phyloP scores from a whole-genome alignment of 129 eudicot species.

The Helianthus tuberosus region DNA sequence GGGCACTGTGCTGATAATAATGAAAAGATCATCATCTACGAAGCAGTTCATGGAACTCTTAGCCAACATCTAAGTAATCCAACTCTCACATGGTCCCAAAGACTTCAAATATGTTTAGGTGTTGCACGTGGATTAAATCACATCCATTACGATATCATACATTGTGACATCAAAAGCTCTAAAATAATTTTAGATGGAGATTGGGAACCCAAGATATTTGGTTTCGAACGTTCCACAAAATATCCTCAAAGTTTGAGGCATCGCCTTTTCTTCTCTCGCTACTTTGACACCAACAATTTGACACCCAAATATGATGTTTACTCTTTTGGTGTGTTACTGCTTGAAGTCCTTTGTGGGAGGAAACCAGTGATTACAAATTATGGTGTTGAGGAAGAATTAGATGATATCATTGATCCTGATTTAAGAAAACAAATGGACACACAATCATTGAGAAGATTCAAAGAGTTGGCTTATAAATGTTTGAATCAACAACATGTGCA shows the following conservation, averaged over 20 bases:
- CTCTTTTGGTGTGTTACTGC: conserved; percentile 9
- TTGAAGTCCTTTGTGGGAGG: conserved; percentile 13
- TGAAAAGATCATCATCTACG: too few relatives aligned
- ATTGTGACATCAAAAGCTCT: conserved; percentile 3
- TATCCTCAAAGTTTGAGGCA: conserved; percentile 16
- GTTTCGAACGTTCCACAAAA: conserved; percentile 13
- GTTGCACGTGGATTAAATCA: too few relatives aligned
- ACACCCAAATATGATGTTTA: conserved; percentile 28
- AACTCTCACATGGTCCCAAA: too few relatives aligned
- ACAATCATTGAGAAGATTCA: too few relatives aligned
- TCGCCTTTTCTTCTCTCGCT: conserved; percentile 4
- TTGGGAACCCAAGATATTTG: conserved; percentile 20
- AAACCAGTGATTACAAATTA: neutral
- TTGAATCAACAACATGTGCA: neutral
- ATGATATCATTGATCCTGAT: too few relatives aligned
- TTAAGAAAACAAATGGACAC: too few relatives aligned
- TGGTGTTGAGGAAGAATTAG: too few relatives aligned
- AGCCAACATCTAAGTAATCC: too few relatives aligned
- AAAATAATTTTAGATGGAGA: neutral
- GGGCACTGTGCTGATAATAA: neutral
- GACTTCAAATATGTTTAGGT: too few relatives aligned
- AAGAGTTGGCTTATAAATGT: neutral
- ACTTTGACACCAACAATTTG: neutral
- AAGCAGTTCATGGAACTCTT: too few relatives aligned
- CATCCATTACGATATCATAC: too few relatives aligned